Evolutionary conservation across 2,329 filamentous ascomycete species (phyloP), one percentile per base, ranked within the genome.

Genomic region (Lecanosticta acicola): DNA sequence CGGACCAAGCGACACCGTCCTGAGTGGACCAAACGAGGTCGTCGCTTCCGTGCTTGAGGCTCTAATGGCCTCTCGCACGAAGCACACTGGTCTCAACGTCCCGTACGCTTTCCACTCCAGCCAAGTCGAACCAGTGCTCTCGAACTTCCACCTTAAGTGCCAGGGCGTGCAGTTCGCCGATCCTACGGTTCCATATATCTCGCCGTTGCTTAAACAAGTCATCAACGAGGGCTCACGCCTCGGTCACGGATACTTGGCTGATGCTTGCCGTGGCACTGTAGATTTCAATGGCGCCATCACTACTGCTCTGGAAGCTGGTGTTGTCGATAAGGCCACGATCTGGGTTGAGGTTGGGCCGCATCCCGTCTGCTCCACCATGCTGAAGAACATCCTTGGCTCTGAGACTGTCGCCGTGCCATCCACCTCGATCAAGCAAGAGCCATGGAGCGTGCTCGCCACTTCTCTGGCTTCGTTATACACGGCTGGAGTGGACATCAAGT

Each of bases 401-500:
- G 8, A 29, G 9, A 34, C 20, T 4, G 59, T 83, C 2, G 37
- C 44, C 4, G 14, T 49, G 9, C 38, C 43, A 11, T 46, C 50
- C 3, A 16, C 54, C 3, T 46, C 41, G 9, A 42, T 39, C 3
- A 41, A 35, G 11, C 39, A 48, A 14, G 39, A 42, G 20, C 36
- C 43, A n/a, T 81, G 76, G 69, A 73, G 69, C 52, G 77, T 74
- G 0, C 59, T 84, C 2, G 65, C 71, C 2, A 53, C 59, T 4
- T 75, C 64, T 39, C 60, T 80, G 29, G 68, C 68, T 42, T 65
- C 69, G 0, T 65, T 86, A 0, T 74, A 85, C 59, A 61, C 60
- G 1, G 68, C 66, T 1, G 82, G 81, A 0, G 54, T 80, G 1
- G 64, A 71, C 3, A 65, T 86, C 19, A 67, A 79, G 53, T 87